Evolutionary conservation across 1,139 yeast species (phyloP), one percentile per base, ranked within the genome.

Genomic region (Sugiyamaella grinbergsii): DNA sequence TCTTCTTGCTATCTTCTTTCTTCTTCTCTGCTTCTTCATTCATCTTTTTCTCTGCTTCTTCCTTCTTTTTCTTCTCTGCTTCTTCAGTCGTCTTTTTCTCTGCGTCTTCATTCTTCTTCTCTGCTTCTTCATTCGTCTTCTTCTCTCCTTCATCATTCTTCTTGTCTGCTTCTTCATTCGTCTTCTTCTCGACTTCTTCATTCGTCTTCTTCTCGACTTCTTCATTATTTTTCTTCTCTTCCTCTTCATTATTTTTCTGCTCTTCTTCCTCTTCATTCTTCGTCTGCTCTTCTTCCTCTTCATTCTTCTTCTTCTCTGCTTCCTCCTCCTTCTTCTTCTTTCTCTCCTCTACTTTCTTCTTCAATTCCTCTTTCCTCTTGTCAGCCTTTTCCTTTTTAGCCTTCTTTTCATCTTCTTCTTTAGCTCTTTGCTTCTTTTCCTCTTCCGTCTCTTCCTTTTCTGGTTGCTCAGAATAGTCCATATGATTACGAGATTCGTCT

Each of bases 131-230:
- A 13, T 31, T 40, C 46, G 15, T 18, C n/a, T 24, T 44, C 37
- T 15, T 55, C 57, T 26, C 22, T 29, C 38, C 52, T 56, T 18
- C 47, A 54, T 13, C 42, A 39, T 10, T 47, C 51, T 24, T 36
- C 18, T 38, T 41, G 6, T 44, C 46, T 34, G 49, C 53, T 18
- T 31, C 22, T 22, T 19, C 15, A 19, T 24, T 15, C 13, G 22
- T 24, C 43, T 39, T 39, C 13, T 20, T 19, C 32, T 24, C 47
- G 11, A 22, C 42, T 7, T 28, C 36, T 5, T 18, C 16, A n/a
- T 18, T 26, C 20, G 31, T 36, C 32, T 42, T 24, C 15, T 20
- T 15, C 40, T 26, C 23, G 5, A 11, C 11, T 13, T 34, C 15
- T 28, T 36, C 16, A 23, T 37, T 23, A 34, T 44, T 20, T 16